A percentile compares a stretch with the other conserved stretches of the same genome.
Evolutionary conservation across 139 green algal species (phyloP).

Genomic region (Chlamydomonas incerta): DNA sequence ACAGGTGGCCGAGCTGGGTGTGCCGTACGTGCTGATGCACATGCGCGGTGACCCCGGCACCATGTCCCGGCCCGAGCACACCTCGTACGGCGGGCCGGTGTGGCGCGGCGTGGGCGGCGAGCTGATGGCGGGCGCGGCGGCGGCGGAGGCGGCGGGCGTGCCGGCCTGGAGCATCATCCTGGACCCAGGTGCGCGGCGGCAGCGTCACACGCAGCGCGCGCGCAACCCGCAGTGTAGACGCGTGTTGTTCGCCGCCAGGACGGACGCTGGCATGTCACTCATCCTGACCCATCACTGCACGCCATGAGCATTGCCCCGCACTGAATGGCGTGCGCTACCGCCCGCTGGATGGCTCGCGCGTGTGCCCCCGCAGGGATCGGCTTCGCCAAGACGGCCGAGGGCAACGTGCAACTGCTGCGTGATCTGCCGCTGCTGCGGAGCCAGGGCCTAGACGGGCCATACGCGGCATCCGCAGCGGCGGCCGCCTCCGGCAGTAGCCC

Average conservation of each 20-base stretch:
- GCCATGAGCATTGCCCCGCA: too few species aligned
- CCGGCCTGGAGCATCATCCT: constrained; percentile 89
- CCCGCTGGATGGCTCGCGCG: not conserved
- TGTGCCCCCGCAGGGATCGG: too few species aligned
- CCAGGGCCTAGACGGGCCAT: constrained; percentile 39
- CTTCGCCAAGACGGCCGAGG: constrained; percentile 85
- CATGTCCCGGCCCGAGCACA: constrained; percentile 80
- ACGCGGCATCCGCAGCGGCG: not conserved
- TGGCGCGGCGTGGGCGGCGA: constrained; percentile 75
- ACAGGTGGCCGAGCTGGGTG: constrained; percentile 80
- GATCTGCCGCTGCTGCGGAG: constrained; percentile 63
- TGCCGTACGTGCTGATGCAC: constrained; percentile 97
- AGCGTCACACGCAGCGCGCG: too few species aligned
- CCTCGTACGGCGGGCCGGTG: constrained; percentile 64
- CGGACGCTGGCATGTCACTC: too few species aligned
- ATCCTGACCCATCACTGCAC: too few species aligned
- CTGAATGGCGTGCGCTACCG: too few species aligned
- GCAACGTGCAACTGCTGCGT: constrained; percentile 79
- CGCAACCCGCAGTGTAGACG: too few species aligned
- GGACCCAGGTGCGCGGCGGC: constrained; percentile 74
- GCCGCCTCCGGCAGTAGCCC: not conserved
- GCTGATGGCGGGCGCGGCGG: constrained; percentile 63
- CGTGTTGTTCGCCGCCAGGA: too few species aligned
- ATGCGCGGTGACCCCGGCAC: constrained; percentile 88
- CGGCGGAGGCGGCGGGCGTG: constrained; percentile 80